Evolutionary conservation across 306 rosid genomes (phyloP), one percentile per base, ranked within the genome.

Genomic region (Quercus alba): DNA sequence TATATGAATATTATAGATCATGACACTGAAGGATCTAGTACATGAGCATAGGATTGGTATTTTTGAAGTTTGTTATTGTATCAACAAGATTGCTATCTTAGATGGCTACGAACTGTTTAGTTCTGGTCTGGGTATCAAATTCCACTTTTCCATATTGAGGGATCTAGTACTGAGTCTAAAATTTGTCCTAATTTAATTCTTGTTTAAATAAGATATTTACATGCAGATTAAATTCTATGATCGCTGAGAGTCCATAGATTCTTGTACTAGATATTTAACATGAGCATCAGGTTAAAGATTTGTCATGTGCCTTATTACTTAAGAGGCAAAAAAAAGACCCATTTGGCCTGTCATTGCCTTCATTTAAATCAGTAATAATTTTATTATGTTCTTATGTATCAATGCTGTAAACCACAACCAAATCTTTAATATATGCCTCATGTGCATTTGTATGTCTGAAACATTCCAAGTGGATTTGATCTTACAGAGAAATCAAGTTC

Each of bases 401-500:
- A 33, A 46, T 67, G 72, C 13, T 31, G 28, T 17, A 8, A 8
- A 17, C 44, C 76, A 11, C 30, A 23, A 52, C 64, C 38, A 17
- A 20, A 67, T 71, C 5, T 71, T 10, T 78, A 19, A 10, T 62
- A 28, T 58, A 12, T 67, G 54, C 55, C 75, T 26, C 6, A 3
- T 54, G 69, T 38, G 81, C 66, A 13, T 68, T n/a, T 68, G 28
- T 69, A 70, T 21, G 19, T 26, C 2, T 73, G 7, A 55, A 44
- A 25, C 64, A 12, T 57, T 72, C 49, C 38, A 41, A 56, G 6
- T 14, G 70, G 64, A 55, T 75, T 63, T 70, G 38, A 28, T 74
- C 54, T 44, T 52, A 19, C 54, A 71, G 66, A 61, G 73, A 62
- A 26, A 80, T 80, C 30, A 17, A 69, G 19, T 70, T 25, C 41